Percentiles rank a stretch among this genome's conserved stretches.
These are phyloP conservation scores for Monilinia fructigena DNA, from an alignment of 2,329 filamentous ascomycete species.

Conservation along the genomic window DNA sequence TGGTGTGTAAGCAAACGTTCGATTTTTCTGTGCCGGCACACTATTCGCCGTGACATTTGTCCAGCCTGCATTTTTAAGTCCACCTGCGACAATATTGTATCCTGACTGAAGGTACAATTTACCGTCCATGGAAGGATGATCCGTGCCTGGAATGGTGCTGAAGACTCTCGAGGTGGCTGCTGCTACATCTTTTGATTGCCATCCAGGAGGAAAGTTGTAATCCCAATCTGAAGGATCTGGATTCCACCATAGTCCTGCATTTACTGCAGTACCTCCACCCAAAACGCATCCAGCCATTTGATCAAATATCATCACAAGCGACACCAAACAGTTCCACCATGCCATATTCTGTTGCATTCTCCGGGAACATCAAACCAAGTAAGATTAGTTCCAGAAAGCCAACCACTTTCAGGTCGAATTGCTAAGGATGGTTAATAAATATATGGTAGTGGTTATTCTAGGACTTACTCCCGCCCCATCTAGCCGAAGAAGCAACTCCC, in stretches of 20 bases:
- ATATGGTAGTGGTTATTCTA: background rate
- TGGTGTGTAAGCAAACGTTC: conserved; percentile 60
- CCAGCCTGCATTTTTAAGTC: conserved; percentile 62
- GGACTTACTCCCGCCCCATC: conserved; percentile 55
- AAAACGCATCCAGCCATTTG: conserved; percentile 72
- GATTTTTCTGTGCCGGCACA: conserved; percentile 61
- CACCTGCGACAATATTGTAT: conserved; percentile 60
- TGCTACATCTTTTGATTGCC: conserved; percentile 64
- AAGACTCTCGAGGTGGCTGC: conserved; percentile 62
- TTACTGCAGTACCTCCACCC: conserved; percentile 56
- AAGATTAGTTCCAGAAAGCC: conserved; percentile 58
- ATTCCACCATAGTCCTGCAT: conserved; percentile 68
- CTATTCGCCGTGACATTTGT: conserved; percentile 58
- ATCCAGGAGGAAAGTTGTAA: conserved; percentile 68
- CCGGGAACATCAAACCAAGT: conserved; percentile 72
- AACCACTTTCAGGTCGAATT: conserved; percentile 48
- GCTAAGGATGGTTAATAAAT: conserved; percentile 28
- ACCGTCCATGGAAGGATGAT: conserved; percentile 63
- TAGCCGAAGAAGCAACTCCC: conserved; percentile 60
- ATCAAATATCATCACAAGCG: conserved; percentile 66
- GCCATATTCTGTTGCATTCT: conserved; percentile 64
- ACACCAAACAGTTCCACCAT: conserved; percentile 44
- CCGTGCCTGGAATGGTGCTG: conserved; percentile 67
- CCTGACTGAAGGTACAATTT: conserved; percentile 66
- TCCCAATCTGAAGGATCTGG: conserved; percentile 67